Evolutionary conservation across 192 early-diverging fungal genomes (phyloP).

Genomic region (Jimgerdemannia flammicorona): DNA sequence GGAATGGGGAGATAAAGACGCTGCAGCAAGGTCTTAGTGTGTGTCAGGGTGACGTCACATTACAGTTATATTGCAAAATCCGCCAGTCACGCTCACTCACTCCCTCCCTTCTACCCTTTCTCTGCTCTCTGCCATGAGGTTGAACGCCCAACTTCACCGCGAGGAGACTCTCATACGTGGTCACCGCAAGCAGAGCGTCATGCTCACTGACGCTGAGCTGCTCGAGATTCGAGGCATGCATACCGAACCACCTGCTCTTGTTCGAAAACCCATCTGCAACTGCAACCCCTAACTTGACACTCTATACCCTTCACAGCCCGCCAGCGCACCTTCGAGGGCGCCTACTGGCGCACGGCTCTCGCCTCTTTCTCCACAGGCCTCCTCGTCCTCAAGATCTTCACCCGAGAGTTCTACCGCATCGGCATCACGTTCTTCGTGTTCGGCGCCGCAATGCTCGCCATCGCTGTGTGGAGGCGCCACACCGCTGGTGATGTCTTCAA

Average conservation of each 20-base stretch:
- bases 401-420: constrained; percentile 48
- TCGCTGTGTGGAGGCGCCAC: constrained; percentile 38
- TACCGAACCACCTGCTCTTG: background rate
- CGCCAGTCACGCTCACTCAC: no score
- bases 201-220: constrained; percentile 42
- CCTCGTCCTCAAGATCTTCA: constrained; percentile 51
- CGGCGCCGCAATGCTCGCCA: constrained; percentile 43
- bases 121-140: no score
- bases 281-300: background rate
- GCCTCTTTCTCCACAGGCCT: constrained; percentile 50
- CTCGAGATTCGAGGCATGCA: constrained; percentile 45
- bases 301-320: constrained; percentile 30
- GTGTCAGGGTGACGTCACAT: no score
- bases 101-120: no score
- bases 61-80: no score
- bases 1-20: no score
- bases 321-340: constrained; percentile 58
- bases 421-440: constrained; percentile 54
- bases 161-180: constrained; percentile 37
- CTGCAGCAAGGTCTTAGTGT: no score
- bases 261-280: background rate
- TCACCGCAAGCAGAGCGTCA: constrained; percentile 39
- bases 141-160: no score
- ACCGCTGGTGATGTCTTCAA: constrained; percentile 53
- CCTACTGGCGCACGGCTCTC: constrained; percentile 55